Base-by-base conservation (phyloP, 192 early-diverging fungal genomes). In the Chytriomyces hyalinus region DNA sequence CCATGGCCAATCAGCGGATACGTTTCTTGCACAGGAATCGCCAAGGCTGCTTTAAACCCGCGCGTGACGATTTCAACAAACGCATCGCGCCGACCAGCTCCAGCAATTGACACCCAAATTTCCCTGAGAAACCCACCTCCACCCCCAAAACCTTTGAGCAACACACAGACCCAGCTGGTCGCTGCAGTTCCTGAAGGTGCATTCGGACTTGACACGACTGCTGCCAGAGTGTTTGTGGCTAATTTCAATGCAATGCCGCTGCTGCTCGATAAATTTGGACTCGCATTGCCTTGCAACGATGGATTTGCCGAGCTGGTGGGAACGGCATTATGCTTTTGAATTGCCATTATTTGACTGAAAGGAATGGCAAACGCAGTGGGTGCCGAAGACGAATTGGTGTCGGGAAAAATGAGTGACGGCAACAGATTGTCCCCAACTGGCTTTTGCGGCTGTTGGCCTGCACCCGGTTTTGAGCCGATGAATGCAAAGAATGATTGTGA, bases 401-500 rank as follows among this genome's bases (percentile, higher is more conserved):
- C 47, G 20, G 72, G 57, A 20, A 48, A 59, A 8, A 79, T 44
- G 11, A 74, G 50, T 48, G 78, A 79, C 20, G 66, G 70, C 3
- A 76, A 66, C 0, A 59, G 44, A 17, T 59, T 57, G 17, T 63
- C 69, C 20, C 17, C 36, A 36, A 36, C 36, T 2, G 36, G 59
- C 45, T 45, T 61, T 43, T 5, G 77, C 50, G 17, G 28, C 47
- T 57, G 68, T 72, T 45, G 77, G 46, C 28, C 61, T n/a, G 59
- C 2, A 11, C 17, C 70, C 65, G 70, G 13, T 53, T 20, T 36
- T 50, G 75, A 44, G 5, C 73, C 78, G 69, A 77, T 76, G 70
- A 89, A 89, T 44, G 75, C 75, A 22, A 87, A n/a, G 70, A 84
- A 89, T 49, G 84, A 80, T 78, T 86, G 84, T 6, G 86, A 85